Conservation (phyloP, 2,329 filamentous ascomycete genomes). For the Talaromyces sp. region DNA sequence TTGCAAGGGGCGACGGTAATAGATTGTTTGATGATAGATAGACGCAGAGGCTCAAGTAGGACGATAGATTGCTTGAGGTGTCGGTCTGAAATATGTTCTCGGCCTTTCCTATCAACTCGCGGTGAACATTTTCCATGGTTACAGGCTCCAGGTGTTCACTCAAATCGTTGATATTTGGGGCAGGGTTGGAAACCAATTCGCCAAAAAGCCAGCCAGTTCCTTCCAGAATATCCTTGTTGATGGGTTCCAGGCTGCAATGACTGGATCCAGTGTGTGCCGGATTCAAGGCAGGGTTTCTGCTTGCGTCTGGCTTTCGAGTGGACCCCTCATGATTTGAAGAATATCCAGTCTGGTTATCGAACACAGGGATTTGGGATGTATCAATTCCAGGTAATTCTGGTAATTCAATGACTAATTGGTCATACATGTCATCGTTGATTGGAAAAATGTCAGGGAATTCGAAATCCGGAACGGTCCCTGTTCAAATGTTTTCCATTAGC, state of each 20-base stretch:
- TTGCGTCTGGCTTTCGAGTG: not conserved
- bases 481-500: not conserved
- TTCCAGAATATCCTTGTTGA: conserved; percentile 5
- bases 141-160: not conserved
- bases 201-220: not conserved
- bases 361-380: not conserved
- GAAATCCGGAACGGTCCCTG: not conserved
- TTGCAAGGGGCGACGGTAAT: conserved; percentile 1
- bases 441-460: not conserved
- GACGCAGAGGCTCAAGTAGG: conserved; percentile 1
- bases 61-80: not conserved
- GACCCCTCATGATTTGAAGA: not conserved
- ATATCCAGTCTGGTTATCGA: not conserved
- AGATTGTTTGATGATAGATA: conserved; percentile 18
- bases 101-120: not conserved
- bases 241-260: not conserved
- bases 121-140: not conserved
- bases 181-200: not conserved
- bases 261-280: not conserved
- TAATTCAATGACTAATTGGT: not conserved
- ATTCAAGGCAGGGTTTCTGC: not conserved
- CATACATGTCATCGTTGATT: not conserved
- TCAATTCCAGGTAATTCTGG: not conserved
- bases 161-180: not conserved
- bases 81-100: not conserved